Percentiles rank a stretch among this genome's conserved stretches.
Evolutionary conservation across 2,329 filamentous ascomycete species (phyloP).

Genomic region (Pleoardoris graminearum): DNA sequence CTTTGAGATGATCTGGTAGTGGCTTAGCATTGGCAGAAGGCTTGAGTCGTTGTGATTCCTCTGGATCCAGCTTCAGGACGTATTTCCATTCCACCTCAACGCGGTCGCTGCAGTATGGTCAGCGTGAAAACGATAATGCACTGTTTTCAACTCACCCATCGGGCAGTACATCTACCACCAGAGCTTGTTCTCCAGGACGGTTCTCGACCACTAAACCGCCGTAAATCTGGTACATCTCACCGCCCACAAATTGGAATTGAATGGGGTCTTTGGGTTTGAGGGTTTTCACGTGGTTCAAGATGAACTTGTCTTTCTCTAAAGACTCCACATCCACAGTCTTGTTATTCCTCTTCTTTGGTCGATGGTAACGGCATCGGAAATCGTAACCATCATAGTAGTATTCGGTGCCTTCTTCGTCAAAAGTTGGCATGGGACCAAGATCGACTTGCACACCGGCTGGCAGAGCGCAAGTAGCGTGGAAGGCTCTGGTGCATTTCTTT

Average conservation of each 20-base stretch:
- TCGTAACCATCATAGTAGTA: constrained; percentile 92
- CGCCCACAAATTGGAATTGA: constrained; percentile 77
- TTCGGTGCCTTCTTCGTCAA: constrained; percentile 86
- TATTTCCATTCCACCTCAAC: constrained; percentile 86
- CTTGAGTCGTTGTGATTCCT: constrained; percentile 72
- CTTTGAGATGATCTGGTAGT: constrained; percentile 62
- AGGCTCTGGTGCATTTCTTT: constrained; percentile 90
- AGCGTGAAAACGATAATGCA: constrained; percentile 8
- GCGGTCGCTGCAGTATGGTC: constrained; percentile 58
- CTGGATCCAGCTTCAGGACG: constrained; percentile 71
- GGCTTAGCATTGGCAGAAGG: constrained; percentile 73
- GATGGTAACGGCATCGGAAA: constrained; percentile 92
- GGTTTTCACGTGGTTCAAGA: constrained; percentile 68
- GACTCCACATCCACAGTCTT: constrained; percentile 70
- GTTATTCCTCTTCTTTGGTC: constrained; percentile 84
- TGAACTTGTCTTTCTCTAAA: constrained; percentile 70
- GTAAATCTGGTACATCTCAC: constrained; percentile 86
- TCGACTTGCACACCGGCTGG: constrained; percentile 92
- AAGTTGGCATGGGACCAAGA: constrained; percentile 80
- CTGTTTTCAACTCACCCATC: constrained; percentile 66
- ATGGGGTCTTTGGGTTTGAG: constrained; percentile 76
- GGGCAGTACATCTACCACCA: constrained; percentile 82
- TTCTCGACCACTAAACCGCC: constrained; percentile 89
- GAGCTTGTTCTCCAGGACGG: constrained; percentile 69
- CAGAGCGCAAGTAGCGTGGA: constrained; percentile 92